phyloP scores from a whole-genome alignment of 257 asterid genomes.

The Rauvolfia tetraphylla region DNA sequence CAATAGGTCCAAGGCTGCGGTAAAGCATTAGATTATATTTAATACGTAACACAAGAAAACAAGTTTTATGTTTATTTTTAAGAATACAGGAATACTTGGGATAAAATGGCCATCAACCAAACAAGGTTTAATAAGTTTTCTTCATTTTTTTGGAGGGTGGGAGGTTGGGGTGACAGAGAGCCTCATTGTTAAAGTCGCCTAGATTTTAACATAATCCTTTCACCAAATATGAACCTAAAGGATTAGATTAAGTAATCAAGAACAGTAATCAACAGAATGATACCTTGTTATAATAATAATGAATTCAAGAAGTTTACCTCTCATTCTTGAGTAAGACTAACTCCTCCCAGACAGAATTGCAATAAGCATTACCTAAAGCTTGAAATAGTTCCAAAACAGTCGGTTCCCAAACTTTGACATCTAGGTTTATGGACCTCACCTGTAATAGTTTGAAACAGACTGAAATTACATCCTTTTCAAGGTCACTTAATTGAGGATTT shows the following conservation, averaged over 20 bases:
- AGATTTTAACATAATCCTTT: too few species aligned
- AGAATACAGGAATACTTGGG: neutral
- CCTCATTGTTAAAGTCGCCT: too few species aligned
- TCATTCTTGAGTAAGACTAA: conserved; percentile 53
- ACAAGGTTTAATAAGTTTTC: neutral
- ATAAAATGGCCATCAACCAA: neutral
- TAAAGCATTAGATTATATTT: conserved; percentile 1
- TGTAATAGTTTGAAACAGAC: conserved; percentile 33
- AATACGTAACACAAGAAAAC: neutral
- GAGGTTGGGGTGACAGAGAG: neutral
- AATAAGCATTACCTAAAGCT: conserved; percentile 75
- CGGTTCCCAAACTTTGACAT: conserved; percentile 96
- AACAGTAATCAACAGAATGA: conserved; percentile 3
- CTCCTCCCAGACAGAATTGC: conserved; percentile 96
- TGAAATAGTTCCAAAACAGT: conserved; percentile 71
- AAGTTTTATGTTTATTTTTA: neutral
- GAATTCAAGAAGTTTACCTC: conserved; percentile 46
- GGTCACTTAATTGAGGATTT: neutral
- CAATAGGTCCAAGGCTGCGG: conserved; percentile 2
- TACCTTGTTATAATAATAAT: neutral
- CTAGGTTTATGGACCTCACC: conserved; percentile 92
- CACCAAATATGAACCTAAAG: neutral
- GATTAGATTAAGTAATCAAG: neutral
- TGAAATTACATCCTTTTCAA: conserved; percentile 7
- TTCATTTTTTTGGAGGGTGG: neutral